Evolutionary conservation across 2,329 filamentous ascomycete genomes (phyloP), one percentile per base, ranked within the genome.

Genomic region (Atkinsonella hypoxylon): DNA sequence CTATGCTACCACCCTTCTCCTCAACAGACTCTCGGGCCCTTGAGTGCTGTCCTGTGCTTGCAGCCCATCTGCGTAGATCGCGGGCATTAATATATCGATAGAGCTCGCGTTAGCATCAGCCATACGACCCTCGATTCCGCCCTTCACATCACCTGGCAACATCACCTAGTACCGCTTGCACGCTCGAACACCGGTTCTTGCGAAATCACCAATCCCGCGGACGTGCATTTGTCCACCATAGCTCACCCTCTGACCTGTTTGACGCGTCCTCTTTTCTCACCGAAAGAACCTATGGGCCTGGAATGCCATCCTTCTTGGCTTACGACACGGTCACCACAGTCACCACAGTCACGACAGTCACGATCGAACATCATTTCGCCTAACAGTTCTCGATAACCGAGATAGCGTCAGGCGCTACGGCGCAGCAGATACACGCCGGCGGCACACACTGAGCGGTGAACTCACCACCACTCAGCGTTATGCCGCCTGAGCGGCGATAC

Each of bases 401-500:
- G 8, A 52, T 5, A 30, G 10, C 30, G 22, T 41, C 46, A 43
- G 22, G 41, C 48, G 48, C 42, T 36, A 22, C 41, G 48, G 47
- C 30, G 43, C 50, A 11, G 40, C 8, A 20, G 11, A 43, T 22
- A 42, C 17, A 43, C 46, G 46, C 42, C 30, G 52, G 49, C 43
- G 52, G 52, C 47, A 44, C 52, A 45, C 42, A 47, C 46, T 46
- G 49, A 45, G 52, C 41, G 43, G 49, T 47, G 49, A 47, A 31
- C 18, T 31, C 45, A 45, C 44, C 42, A 49, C 22, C 49, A 51
- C 39, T 47, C 45, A 51, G 52, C 51, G 52, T 41, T 49, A 53
- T 53, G 52, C 51, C 51, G 57, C 58, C 59, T 44, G 65, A 68
- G 57, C 63, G 64, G 54, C 64, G 61, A 49, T 63, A 63, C 50